phyloP scores from a whole-genome alignment of 352 stramenopile genomes.

The Phytophthora nicotianae region DNA sequence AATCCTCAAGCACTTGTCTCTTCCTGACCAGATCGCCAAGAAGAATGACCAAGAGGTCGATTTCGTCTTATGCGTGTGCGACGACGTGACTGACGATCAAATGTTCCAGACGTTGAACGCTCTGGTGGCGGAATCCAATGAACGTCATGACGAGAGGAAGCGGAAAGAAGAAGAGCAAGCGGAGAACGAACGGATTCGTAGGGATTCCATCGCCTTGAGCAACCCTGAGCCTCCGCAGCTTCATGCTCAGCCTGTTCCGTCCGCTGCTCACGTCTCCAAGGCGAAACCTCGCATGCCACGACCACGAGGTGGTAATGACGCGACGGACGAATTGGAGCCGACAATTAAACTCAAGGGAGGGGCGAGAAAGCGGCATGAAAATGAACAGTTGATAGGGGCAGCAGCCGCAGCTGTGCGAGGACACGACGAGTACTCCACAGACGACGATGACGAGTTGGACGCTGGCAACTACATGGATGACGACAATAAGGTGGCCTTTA shows the following conservation, averaged over 20 bases:
- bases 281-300: constrained; percentile 41
- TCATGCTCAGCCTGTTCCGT: constrained; percentile 36
- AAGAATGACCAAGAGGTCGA: constrained; percentile 81
- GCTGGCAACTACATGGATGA: constrained; percentile 51
- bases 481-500: constrained; percentile 84
- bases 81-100: constrained; percentile 89
- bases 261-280: constrained; percentile 41
- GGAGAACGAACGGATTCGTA: constrained; percentile 37
- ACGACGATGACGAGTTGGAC: constrained; percentile 62
- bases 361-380: constrained; percentile 23
- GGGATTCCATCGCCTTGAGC: constrained; percentile 27
- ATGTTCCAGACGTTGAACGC: constrained; percentile 91
- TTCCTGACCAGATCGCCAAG: constrained; percentile 65
- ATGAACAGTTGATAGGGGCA: constrained; percentile 21
- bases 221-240: constrained; percentile 15
- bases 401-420: constrained; percentile 30
- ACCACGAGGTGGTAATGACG: constrained; percentile 21
- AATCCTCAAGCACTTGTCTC: constrained; percentile 73
- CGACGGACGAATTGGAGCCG: constrained; percentile 31
- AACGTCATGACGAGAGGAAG: constrained; percentile 67
- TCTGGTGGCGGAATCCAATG: constrained; percentile 74
- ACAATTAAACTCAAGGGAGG: constrained; percentile 15
- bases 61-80: constrained; percentile 89
- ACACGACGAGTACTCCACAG: constrained; percentile 40
- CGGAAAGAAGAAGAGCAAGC: constrained; percentile 38